Evolutionary conservation across 495 filamentous ascomycete genomes (phyloP), one percentile per base, ranked within the genome.

Genomic region (Aspergillus sclerotiicarbonarius): DNA sequence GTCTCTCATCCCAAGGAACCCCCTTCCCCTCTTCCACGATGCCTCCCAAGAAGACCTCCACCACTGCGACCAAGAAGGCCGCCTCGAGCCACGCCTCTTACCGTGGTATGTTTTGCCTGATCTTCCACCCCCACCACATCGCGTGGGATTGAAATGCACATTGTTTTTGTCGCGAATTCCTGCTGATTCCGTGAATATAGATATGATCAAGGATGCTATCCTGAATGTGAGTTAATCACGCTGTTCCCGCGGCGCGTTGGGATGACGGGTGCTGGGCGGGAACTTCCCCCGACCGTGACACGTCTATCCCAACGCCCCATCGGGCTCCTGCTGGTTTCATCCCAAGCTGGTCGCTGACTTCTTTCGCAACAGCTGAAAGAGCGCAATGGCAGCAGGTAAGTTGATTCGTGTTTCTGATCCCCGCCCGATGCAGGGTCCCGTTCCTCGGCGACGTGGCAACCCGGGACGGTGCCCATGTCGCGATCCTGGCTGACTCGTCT

Each of bases 141-240:
- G 77, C 77, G 76, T 70, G 54, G 61, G 60, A 52, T 57, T 66
- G 61, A 64, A 58, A 30, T 21, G 59, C 32, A 25, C 59, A 70
- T 67, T 39, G 43, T 56, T 65, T 47, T 63, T 56, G 72, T 81
- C 80, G 79, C 80, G 70, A 71, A 67, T 61, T 30, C 65, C 53
- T 78, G 68, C 77, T 82, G 75, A 84, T 77, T 72, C 57, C n/a
- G 69, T 52, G 53, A 51, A 77, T 75, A 75, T 75, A 81, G 78
- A 78, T 77, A 84, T 88, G 85, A 86, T 88, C 73, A 84, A 82
- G 72, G 84, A 86, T 74, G 85, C 85, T 53, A 87, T 88, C 67
- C 61, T 84, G 62, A 81, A 80, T 72, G 84, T 87, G 75, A 80
- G 84, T 86, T 70, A 62, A 76, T 80, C 71, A 71, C 63, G 60